A percentile compares a stretch with the other conserved stretches of the same genome.
phyloP scores from a whole-genome alignment of 2,329 filamentous ascomycete genomes.

The Coccinonectria pachysandricola region DNA sequence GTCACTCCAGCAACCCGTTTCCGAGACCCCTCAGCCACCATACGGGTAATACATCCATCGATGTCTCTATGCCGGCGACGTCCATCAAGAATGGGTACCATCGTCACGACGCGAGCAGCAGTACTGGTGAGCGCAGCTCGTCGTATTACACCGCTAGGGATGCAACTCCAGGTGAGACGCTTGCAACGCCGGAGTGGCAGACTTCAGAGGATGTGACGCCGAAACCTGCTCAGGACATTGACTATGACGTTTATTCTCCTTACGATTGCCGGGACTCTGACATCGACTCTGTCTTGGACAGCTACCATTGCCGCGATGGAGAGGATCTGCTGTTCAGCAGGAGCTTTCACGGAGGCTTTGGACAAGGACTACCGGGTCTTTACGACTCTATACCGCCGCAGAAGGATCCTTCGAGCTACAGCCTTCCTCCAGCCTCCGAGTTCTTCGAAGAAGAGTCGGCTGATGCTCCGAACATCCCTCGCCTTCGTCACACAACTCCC shows the following conservation, averaged over 20 bases:
- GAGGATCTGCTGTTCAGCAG: conserved; percentile 20
- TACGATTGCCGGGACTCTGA: conserved; percentile 20
- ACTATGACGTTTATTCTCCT: conserved; percentile 10
- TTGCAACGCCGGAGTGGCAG: conserved; percentile 6
- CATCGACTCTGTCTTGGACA: conserved; percentile 17
- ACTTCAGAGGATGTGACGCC: too few relatives aligned
- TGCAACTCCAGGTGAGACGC: conserved; percentile 9
- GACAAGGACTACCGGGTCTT: conserved; percentile 18
- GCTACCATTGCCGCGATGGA: conserved; percentile 9
- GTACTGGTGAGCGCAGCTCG: conserved; percentile 1
- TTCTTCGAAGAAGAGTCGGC: too few relatives aligned
- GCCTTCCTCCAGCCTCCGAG: too few relatives aligned
- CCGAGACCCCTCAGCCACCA: conserved; percentile 31
- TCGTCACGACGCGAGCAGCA: conserved; percentile 4
- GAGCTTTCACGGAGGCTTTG: conserved; percentile 12
- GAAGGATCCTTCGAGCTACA: too few relatives aligned
- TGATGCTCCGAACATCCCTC: too few relatives aligned
- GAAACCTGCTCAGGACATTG: background rate
- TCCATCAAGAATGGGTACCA: conserved; percentile 16
- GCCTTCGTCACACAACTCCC: too few relatives aligned
- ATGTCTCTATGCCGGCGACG: conserved; percentile 15
- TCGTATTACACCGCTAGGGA: conserved; percentile 8
- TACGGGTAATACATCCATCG: conserved; percentile 37
- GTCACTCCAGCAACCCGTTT: conserved; percentile 30
- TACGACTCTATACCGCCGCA: conserved; percentile 13